A percentile compares a stretch with the other conserved stretches of the same genome.
phyloP scores from a whole-genome alignment of 2,329 filamentous ascomycete species.

The Xylaria sp. region DNA sequence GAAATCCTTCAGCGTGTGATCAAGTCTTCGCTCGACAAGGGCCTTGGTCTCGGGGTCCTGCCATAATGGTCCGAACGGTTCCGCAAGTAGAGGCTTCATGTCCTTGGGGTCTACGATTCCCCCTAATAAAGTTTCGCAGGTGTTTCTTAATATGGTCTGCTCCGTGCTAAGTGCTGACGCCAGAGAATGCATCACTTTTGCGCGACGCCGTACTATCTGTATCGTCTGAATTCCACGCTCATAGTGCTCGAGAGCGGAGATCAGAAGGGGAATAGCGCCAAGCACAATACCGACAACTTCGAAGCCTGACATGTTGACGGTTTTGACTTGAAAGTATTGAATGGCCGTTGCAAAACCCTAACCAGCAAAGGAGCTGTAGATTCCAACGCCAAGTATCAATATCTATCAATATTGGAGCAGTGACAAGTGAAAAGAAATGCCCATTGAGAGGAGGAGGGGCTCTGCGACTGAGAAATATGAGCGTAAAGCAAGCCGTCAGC shows the following conservation, averaged over 20 bases:
- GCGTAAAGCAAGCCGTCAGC: background rate
- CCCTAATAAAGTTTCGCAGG: conserved; percentile 48
- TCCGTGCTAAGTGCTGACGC: conserved; percentile 44
- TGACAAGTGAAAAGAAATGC: background rate
- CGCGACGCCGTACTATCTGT: conserved; percentile 37
- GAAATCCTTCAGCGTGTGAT: conserved; percentile 40
- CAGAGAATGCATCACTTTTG: conserved; percentile 43
- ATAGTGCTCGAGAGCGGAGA: conserved; percentile 41
- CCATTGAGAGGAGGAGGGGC: background rate
- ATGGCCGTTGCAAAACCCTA: background rate
- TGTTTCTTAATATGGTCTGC: conserved; percentile 45
- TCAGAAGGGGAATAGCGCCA: conserved; percentile 40
- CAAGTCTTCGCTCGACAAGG: conserved; percentile 43
- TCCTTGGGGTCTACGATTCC: conserved; percentile 41
- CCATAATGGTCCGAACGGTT: conserved; percentile 49
- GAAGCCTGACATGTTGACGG: conserved; percentile 41
- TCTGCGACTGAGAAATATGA: background rate
- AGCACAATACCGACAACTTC: conserved; percentile 45
- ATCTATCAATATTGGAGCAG: background rate
- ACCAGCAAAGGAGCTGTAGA: background rate
- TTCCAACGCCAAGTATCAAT: background rate
- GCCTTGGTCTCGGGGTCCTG: conserved; percentile 31
- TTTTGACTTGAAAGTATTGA: background rate
- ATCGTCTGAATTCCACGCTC: conserved; percentile 39
- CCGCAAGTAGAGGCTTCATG: conserved; percentile 47